These are phyloP conservation scores for Pythium graminicola DNA, from an alignment of 352 stramenopile genomes.

Conservation along the genomic window DNA sequence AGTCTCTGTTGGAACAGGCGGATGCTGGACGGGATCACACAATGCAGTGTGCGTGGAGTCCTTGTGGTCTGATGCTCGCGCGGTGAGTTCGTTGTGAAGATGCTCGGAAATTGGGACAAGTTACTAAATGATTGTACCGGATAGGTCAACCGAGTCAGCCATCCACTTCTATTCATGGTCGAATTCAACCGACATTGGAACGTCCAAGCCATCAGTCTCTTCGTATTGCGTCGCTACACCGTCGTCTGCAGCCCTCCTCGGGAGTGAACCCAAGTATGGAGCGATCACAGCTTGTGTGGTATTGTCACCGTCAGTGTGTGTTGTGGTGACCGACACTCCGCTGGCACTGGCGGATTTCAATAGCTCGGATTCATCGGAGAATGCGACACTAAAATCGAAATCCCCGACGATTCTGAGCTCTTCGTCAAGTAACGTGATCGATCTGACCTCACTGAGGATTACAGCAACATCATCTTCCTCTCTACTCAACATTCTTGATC, in stretches of 20 bases:
- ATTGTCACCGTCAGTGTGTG: conserved; percentile 8
- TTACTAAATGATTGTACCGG: background rate
- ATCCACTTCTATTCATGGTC: conserved; percentile 10
- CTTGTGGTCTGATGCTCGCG: conserved; percentile 34
- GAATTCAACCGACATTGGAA: background rate
- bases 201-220: background rate
- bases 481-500: conserved; percentile 10
- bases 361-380: background rate
- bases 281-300: conserved; percentile 6
- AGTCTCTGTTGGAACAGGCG: too few species aligned
- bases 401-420: background rate
- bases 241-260: background rate
- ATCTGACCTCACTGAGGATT: conserved; percentile 17
- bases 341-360: conserved; percentile 14
- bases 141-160: conserved; percentile 1
- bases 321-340: conserved; percentile 12
- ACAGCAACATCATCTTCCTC: conserved; percentile 11
- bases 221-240: conserved; percentile 1
- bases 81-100: conserved; percentile 17
- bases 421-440: conserved; percentile 9
- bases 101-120: background rate
- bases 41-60: conserved; percentile 37
- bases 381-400: background rate
- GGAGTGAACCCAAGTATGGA: background rate
- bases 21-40: conserved; percentile 12